Evolutionary conservation across 2,329 filamentous ascomycete species (phyloP).

Genomic region (Calonectria pteridis): DNA sequence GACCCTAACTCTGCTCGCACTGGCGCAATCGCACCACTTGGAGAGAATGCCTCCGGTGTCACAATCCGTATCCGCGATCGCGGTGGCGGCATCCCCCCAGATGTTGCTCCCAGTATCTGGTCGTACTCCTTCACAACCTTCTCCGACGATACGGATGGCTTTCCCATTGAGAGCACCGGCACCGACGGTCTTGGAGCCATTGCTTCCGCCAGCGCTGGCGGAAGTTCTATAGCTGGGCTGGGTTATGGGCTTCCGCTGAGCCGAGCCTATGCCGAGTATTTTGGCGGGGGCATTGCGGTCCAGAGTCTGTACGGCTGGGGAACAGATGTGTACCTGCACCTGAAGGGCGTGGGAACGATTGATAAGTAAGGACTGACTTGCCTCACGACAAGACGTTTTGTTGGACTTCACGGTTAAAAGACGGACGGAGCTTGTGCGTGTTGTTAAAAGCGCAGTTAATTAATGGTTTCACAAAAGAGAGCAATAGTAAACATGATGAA

Average conservation of each 20-base stretch:
- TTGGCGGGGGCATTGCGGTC: slow-evolving; percentile 94
- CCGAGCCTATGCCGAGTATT: slow-evolving; percentile 96
- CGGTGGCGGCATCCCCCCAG: slow-evolving; percentile 91
- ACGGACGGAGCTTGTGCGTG: not conserved
- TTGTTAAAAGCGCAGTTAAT: no score
- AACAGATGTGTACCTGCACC: slow-evolving; percentile 74
- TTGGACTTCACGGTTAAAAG: not conserved
- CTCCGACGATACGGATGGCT: slow-evolving; percentile 66
- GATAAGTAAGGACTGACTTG: slow-evolving; percentile 40
- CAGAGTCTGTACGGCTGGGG: slow-evolving; percentile 97
- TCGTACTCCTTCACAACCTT: slow-evolving; percentile 98
- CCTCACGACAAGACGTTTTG: not conserved
- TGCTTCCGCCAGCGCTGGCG: slow-evolving; percentile 76
- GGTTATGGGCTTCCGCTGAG: slow-evolving; percentile 94
- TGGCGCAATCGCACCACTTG: slow-evolving; percentile 67
- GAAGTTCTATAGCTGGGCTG: slow-evolving; percentile 89
- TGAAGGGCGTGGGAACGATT: slow-evolving; percentile 73
- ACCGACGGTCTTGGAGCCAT: slow-evolving; percentile 78
- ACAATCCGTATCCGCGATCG: slow-evolving; percentile 96
- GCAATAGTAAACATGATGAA: not conserved
- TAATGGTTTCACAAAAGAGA: not conserved
- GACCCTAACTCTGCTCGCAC: slow-evolving; percentile 56
- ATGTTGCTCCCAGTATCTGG: slow-evolving; percentile 90
- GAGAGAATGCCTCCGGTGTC: slow-evolving; percentile 81
- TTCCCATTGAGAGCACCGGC: slow-evolving; percentile 55